phyloP scores from a whole-genome alignment of 179 eudicot genomes.

The Drosera spatulata region DNA sequence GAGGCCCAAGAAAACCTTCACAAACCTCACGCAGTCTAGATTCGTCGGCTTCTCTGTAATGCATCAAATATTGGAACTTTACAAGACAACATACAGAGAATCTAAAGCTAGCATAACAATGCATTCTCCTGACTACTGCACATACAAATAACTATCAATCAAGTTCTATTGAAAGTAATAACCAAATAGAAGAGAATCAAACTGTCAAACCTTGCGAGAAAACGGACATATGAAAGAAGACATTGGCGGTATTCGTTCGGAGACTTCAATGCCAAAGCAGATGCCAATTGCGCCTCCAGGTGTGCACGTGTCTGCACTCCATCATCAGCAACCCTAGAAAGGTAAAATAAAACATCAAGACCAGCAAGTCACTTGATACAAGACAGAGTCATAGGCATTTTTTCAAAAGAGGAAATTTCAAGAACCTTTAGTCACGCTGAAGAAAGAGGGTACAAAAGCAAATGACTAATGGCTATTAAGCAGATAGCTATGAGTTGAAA shows the following conservation, averaged over 20 bases:
- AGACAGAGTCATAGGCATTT: too few species aligned
- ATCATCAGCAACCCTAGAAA: slow-evolving; percentile 82
- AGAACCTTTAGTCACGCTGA: too few species aligned
- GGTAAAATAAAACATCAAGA: background rate
- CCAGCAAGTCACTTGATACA: background rate
- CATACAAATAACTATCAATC: too few species aligned
- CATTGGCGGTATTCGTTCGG: slow-evolving; percentile 87
- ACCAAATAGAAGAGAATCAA: background rate
- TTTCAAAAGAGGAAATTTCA: too few species aligned
- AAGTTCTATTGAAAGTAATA: background rate
- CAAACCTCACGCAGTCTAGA: slow-evolving; percentile 91
- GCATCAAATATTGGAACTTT: background rate
- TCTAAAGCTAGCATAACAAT: background rate
- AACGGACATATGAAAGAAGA: slow-evolving; percentile 82
- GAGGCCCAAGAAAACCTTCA: slow-evolving; percentile 94
- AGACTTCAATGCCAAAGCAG: slow-evolving; percentile 81
- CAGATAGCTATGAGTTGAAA: too few species aligned
- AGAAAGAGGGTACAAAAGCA: too few species aligned
- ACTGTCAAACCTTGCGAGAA: slow-evolving; percentile 63
- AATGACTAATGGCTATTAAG: too few species aligned
- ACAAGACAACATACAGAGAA: background rate
- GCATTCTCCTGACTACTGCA: background rate
- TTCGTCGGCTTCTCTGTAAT: slow-evolving; percentile 84
- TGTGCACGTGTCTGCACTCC: slow-evolving; percentile 98
- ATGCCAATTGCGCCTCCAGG: slow-evolving; percentile 84